These are phyloP conservation scores for Tetracladium setigerum DNA, from an alignment of 495 filamentous ascomycete species.

Conservation along the genomic window DNA sequence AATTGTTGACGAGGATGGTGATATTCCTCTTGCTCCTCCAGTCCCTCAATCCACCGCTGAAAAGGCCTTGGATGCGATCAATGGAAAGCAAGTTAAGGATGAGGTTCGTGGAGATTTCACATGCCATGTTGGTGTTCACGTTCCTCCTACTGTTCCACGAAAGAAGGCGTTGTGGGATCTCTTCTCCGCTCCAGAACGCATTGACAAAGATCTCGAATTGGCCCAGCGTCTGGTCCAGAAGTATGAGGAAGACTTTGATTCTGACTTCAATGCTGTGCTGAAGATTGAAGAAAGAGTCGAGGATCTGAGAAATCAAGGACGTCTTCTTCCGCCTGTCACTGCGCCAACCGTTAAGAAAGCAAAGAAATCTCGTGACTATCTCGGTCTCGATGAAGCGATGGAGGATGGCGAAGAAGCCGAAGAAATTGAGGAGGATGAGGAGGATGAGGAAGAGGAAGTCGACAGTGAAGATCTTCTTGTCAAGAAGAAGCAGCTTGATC, in stretches of 20 bases:
- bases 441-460: conserved; percentile 66
- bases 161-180: conserved; percentile 98
- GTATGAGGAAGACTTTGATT: conserved; percentile 74
- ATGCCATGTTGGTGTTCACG: conserved; percentile 93
- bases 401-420: conserved; percentile 55
- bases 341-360: conserved; percentile 50
- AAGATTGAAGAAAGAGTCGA: conserved; percentile 86
- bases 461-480: conserved; percentile 84
- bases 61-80: conserved; percentile 83
- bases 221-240: conserved; percentile 67
- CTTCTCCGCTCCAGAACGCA: conserved; percentile 82
- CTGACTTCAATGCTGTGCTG: conserved; percentile 58
- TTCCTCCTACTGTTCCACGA: conserved; percentile 72
- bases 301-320: conserved; percentile 62
- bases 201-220: conserved; percentile 76
- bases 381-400: conserved; percentile 61
- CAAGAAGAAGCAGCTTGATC: conserved; percentile 93
- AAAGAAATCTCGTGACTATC: conserved; percentile 44
- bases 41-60: conserved; percentile 53
- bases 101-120: conserved; percentile 89
- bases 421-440: conserved; percentile 68
- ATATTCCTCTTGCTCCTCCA: conserved; percentile 47
- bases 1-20: conserved; percentile 39
- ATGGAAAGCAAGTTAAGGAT: conserved; percentile 94
- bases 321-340: conserved; percentile 60